phyloP scores from a whole-genome alignment of 2,329 filamentous ascomycete genomes.

The Exophiala phaeomuriformis region DNA sequence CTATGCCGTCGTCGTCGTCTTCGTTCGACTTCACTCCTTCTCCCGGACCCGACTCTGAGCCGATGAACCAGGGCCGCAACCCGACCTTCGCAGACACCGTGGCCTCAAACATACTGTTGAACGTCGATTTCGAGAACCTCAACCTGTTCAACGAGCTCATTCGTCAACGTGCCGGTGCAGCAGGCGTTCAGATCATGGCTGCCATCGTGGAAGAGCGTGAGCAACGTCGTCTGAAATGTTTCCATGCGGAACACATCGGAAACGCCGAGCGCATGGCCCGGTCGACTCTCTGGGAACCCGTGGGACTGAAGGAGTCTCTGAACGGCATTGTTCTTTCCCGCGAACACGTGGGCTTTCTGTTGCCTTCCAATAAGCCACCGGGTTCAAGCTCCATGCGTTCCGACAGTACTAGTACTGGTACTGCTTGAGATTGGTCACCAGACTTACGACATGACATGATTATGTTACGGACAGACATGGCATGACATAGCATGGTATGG shows the following conservation, averaged over 20 bases:
- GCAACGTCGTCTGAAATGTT: conserved; percentile 16
- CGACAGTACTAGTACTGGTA: not conserved
- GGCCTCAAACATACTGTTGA: conserved; percentile 25
- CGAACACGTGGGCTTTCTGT: conserved; percentile 24
- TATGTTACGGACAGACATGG: not conserved
- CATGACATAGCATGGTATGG: conserved; percentile 1
- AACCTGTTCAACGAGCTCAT: conserved; percentile 15
- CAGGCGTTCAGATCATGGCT: conserved; percentile 14
- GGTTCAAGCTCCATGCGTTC: not conserved
- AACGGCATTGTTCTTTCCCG: conserved; percentile 11
- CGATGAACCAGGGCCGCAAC: not conserved
- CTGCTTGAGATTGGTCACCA: not conserved
- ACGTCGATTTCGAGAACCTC: conserved; percentile 25
- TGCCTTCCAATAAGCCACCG: conserved; percentile 7
- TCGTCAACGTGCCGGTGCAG: conserved; percentile 3
- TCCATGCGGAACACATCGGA: conserved; percentile 9
- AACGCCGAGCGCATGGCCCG: conserved; percentile 22
- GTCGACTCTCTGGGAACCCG: conserved; percentile 22
- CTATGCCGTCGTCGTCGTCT: conserved; percentile 24
- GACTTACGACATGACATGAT: not conserved
- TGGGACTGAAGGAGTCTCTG: conserved; percentile 21
- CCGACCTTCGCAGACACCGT: conserved; percentile 12
- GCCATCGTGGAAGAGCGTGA: conserved; percentile 23
- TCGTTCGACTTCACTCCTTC: conserved; percentile 16
- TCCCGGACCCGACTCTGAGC: conserved; percentile 11